These are phyloP conservation scores for Ophiobolus disseminans DNA, from an alignment of 2,329 filamentous ascomycete species.

Conservation along the genomic window DNA sequence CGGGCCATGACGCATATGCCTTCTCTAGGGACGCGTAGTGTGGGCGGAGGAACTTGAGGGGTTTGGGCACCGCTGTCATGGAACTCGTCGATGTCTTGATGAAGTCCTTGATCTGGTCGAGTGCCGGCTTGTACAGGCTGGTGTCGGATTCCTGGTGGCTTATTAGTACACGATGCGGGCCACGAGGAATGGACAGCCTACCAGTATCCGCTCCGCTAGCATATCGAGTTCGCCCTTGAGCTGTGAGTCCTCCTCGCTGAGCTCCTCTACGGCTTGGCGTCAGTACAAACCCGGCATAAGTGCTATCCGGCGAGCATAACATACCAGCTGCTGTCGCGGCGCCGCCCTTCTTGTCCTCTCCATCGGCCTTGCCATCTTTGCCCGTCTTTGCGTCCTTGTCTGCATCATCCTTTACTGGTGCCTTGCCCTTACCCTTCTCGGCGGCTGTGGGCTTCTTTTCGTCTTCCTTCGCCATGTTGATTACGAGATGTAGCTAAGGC, in stretches of 20 bases:
- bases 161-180: constrained; percentile 34
- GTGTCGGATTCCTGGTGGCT: constrained; percentile 76
- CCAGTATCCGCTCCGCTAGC: constrained; percentile 93
- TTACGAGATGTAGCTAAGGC: constrained; percentile 43
- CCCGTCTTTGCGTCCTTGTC: constrained; percentile 64
- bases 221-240: constrained; percentile 97
- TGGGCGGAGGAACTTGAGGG: constrained; percentile 94
- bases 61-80: constrained; percentile 99
- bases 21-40: constrained; percentile 91
- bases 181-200: constrained; percentile 50
- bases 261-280: constrained; percentile 72
- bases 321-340: constrained; percentile 65
- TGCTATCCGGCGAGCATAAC: constrained; percentile 34
- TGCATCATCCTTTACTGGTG: constrained; percentile 68
- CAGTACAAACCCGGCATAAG: constrained; percentile 28
- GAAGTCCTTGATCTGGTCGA: constrained; percentile 96
- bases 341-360: constrained; percentile 80
- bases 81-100: constrained; percentile 99
- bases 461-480: constrained; percentile 88
- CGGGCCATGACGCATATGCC: constrained; percentile 88
- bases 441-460: constrained; percentile 80
- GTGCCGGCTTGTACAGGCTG: constrained; percentile 86
- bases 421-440: constrained; percentile 98
- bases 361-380: constrained; percentile 70
- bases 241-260: constrained; percentile 97